Base-by-base conservation (phyloP, 78 protist genomes). In the Reticulomyxa filosa region DNA sequence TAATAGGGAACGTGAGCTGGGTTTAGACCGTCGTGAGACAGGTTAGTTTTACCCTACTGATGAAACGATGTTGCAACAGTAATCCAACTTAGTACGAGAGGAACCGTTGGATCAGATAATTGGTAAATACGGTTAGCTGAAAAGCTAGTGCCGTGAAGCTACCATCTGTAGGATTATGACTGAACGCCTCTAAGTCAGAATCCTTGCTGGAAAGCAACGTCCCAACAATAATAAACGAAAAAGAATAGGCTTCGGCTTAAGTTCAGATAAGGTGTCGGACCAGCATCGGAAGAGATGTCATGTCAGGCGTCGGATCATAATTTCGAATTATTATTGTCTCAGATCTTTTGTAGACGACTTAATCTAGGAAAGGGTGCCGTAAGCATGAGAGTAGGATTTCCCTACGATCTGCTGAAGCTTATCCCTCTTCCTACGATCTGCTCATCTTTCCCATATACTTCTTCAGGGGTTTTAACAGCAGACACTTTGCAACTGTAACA, bases 21-120 rank as follows among this genome's bases (percentile, higher is more conserved):
- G 85, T 80, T 81, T 81, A 81, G 85, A 80, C 85, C 85, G 85
- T 80, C 85, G 85, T 80, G 85, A 80, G 85, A 76, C 82, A 79
- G 84, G 83, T 79, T 79, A 74, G 85, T 80, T 77, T 81, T 79
- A 83, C 78, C 77, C 88, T 83, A 66, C 83, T 74, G 73, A 57
- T 65, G 72, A 53, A n/a, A n/a, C 7, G 61, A 36, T 62, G n/a
- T 48, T 70, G 48, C 32, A 4, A 67, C 10, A 51, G 79, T 74
- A 74, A 65, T 69, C 7, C 70, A 62, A 53, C 63, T 57, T 50
- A 79, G 84, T 79, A 79, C 84, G 84, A 79, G 85, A 75, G 85
- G 80, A 80, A 80, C 85, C 76, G 76, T 53, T 52, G 70, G 10
- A 46, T 59, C 76, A 37, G 68, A 70, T 56, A 42, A 62, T 65